Percentiles rank a stretch among this genome's conserved stretches.
These are phyloP conservation scores for Cyanodermella asteris DNA, from an alignment of 2,329 filamentous ascomycete genomes.

Conservation along the genomic window DNA sequence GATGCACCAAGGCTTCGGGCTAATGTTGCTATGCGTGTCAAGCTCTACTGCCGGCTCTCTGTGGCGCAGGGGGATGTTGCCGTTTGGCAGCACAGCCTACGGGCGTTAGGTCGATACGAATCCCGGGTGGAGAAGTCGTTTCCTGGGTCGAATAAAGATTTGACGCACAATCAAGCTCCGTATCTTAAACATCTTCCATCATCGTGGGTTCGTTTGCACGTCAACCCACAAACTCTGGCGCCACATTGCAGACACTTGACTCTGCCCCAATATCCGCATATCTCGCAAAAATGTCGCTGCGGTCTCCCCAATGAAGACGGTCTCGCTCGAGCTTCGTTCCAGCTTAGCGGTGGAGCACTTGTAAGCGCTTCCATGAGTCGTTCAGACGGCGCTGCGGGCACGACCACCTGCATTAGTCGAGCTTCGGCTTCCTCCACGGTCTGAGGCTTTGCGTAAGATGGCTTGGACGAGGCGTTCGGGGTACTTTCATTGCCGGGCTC, in stretches of 20 bases:
- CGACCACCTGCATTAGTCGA: slow-evolving; percentile 5
- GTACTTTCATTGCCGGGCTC: slow-evolving; percentile 11
- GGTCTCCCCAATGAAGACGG: slow-evolving; percentile 13
- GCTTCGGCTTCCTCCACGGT: slow-evolving; percentile 1
- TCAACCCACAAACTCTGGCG: slow-evolving; percentile 23
- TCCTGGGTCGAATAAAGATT: no score
- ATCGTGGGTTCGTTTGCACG: slow-evolving; percentile 25
- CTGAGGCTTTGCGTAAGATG: slow-evolving; percentile 4
- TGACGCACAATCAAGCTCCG: slow-evolving; percentile 7
- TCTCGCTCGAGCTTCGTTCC: slow-evolving; percentile 22
- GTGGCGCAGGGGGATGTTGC: no score
- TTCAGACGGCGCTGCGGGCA: slow-evolving; percentile 21
- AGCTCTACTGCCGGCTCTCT: no score
- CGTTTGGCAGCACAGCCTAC: no score
- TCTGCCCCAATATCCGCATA: slow-evolving; percentile 29
- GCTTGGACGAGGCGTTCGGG: slow-evolving; percentile 6
- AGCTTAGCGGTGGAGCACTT: slow-evolving; percentile 23
- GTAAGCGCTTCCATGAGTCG: slow-evolving; percentile 23
- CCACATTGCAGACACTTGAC: slow-evolving; percentile 25
- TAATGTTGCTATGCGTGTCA: no score
- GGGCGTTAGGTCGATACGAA: no score
- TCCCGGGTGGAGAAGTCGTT: no score
- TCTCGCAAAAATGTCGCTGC: slow-evolving; percentile 21
- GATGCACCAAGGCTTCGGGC: no score
- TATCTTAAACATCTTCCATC: slow-evolving; percentile 20